Percentiles rank a stretch among this genome's conserved stretches.
Evolutionary conservation across 2,329 filamentous ascomycete species (phyloP).

Genomic region (Fusarium sp.): DNA sequence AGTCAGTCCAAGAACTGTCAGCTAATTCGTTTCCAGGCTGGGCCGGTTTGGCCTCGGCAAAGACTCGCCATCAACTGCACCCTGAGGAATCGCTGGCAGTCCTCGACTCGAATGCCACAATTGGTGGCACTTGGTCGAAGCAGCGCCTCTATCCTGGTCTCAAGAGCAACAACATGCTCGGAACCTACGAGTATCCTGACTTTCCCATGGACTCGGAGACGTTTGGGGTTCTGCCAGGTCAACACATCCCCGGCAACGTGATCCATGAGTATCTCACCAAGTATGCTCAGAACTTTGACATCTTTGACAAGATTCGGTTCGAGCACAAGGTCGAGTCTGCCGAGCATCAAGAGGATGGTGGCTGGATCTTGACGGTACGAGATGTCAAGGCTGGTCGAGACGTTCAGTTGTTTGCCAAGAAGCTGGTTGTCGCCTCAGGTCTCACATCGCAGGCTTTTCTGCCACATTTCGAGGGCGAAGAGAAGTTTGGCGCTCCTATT

Average conservation of each 20-base stretch:
- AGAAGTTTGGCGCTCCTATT: slow-evolving; percentile 57
- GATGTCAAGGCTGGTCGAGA: slow-evolving; percentile 24
- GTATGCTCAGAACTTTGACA: slow-evolving; percentile 57
- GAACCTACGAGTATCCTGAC: slow-evolving; percentile 79
- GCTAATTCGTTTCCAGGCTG: slow-evolving; percentile 39
- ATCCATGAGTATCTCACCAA: slow-evolving; percentile 61
- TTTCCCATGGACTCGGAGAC: slow-evolving; percentile 73
- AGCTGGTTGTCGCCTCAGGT: slow-evolving; percentile 67
- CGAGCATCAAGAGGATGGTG: slow-evolving; percentile 54
- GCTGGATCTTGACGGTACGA: slow-evolving; percentile 51
- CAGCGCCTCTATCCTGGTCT: slow-evolving; percentile 76
- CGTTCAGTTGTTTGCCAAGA: slow-evolving; percentile 53
- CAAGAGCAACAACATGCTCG: slow-evolving; percentile 79
- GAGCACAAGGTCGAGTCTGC: slow-evolving; percentile 55
- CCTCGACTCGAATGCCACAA: slow-evolving; percentile 66
- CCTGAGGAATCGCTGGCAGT: slow-evolving; percentile 67
- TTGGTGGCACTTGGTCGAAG: slow-evolving; percentile 78
- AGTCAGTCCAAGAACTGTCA: neutral
- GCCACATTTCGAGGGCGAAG: slow-evolving; percentile 60
- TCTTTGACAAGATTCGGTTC: slow-evolving; percentile 55
- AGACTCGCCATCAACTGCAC: slow-evolving; percentile 70
- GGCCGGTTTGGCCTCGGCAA: slow-evolving; percentile 70
- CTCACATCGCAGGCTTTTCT: slow-evolving; percentile 61
- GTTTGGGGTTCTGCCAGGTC: slow-evolving; percentile 59
- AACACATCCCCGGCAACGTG: slow-evolving; percentile 61